Conservation (phyloP, 2,329 filamentous ascomycete species). For the Ophiobolus disseminans region DNA sequence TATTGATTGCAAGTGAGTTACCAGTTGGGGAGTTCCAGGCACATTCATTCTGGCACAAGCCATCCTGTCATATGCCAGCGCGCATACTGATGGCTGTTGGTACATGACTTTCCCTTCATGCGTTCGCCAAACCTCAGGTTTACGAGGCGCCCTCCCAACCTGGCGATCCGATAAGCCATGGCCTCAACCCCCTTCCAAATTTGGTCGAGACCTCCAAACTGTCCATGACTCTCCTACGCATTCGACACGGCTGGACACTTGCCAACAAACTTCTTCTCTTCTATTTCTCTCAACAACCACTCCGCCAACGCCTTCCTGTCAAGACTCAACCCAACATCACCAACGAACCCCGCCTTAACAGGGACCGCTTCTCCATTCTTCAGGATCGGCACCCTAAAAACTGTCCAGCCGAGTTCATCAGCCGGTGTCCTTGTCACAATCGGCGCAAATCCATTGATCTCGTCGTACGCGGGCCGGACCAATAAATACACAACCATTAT, state of each 20-base stretch:
- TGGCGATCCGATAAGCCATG: too few species aligned
- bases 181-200: too few species aligned
- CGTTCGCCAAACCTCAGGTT: too few species aligned
- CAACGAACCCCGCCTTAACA: slow-evolving; percentile 11
- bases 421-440: not conserved
- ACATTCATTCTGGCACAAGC: too few species aligned
- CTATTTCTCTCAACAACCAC: slow-evolving; percentile 18
- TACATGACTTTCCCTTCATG: too few species aligned
- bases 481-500: slow-evolving; percentile 12
- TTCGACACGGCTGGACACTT: slow-evolving; percentile 12
- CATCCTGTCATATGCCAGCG: too few species aligned
- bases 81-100: too few species aligned
- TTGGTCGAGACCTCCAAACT: not conserved
- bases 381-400: slow-evolving; percentile 17
- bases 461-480: slow-evolving; percentile 6
- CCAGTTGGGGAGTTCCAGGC: too few species aligned
- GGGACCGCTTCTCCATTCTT: slow-evolving; percentile 2
- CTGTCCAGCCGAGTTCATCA: slow-evolving; percentile 10
- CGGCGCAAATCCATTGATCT: slow-evolving; percentile 13
- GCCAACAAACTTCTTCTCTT: slow-evolving; percentile 11
- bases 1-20: too few species aligned
- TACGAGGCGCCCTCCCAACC: too few species aligned
- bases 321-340: slow-evolving; percentile 5
- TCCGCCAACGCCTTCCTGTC: slow-evolving; percentile 14
- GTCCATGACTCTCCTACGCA: not conserved